Percentiles rank a stretch among this genome's conserved stretches.
phyloP scores from a whole-genome alignment of 2,329 filamentous ascomycete genomes.

The Aspergillus aculeatus region DNA sequence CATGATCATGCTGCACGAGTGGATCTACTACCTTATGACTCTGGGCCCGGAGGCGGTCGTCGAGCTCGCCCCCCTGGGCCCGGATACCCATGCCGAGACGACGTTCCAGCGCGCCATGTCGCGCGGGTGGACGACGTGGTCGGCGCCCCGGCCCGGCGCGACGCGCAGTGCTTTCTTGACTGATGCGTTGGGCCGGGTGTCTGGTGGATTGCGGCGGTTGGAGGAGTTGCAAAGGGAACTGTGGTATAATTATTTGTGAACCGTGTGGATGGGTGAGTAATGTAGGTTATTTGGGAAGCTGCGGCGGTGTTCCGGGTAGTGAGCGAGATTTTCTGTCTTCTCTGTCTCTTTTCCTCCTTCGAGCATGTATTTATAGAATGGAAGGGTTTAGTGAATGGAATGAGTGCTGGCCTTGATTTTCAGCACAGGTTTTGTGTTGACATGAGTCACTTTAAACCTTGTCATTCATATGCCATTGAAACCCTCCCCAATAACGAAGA shows the following conservation, averaged over 20 bases:
- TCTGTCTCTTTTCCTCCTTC: background rate
- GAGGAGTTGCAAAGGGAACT: conserved; percentile 3
- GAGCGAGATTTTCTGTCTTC: background rate
- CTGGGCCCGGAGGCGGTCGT: conserved; percentile 7
- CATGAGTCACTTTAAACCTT: too few species aligned
- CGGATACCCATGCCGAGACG: conserved; percentile 3
- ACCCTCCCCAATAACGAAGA: too few species aligned
- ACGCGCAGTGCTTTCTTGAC: conserved; percentile 3
- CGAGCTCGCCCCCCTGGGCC: conserved; percentile 6
- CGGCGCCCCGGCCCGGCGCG: background rate
- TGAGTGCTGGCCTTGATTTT: background rate
- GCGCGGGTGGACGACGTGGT: conserved; percentile 9
- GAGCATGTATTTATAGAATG: background rate
- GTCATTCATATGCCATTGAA: too few species aligned
- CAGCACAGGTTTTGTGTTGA: too few species aligned
- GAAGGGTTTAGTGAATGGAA: background rate
- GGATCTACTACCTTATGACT: conserved; percentile 5
- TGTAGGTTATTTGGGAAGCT: background rate
- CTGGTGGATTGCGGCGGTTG: conserved; percentile 3
- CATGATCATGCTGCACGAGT: conserved; percentile 4
- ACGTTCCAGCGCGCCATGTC: conserved; percentile 7
- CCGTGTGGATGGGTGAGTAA: too few species aligned
- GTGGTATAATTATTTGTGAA: conserved; percentile 4
- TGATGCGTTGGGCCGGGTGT: conserved; percentile 4
- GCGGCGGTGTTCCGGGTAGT: background rate